Conservation (phyloP, 805 yeast genomes). For the Lachancea sp. region DNA sequence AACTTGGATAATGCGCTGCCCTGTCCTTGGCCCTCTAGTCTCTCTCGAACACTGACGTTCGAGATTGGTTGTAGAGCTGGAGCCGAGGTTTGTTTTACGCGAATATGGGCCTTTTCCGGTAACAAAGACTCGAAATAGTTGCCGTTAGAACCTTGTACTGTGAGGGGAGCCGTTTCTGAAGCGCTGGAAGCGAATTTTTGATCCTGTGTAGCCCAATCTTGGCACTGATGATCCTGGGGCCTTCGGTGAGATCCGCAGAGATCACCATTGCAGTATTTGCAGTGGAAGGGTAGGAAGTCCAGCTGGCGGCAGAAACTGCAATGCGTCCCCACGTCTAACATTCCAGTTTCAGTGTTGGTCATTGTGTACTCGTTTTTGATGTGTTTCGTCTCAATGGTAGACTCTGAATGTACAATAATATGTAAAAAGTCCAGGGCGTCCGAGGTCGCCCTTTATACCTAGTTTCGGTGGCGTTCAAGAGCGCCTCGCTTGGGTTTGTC, state of each 20-base stretch:
- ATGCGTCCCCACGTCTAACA: constrained; percentile 34
- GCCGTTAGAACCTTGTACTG: constrained; percentile 12
- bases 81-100: constrained; percentile 19
- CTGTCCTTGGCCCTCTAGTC: constrained; percentile 9
- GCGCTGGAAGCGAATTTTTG: too few relatives aligned
- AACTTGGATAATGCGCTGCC: constrained; percentile 24
- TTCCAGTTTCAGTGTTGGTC: constrained; percentile 24
- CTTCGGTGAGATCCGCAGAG: constrained; percentile 28
- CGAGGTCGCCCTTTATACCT: background rate
- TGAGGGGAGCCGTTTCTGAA: background rate
- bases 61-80: too few relatives aligned
- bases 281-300: constrained; percentile 33
- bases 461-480: background rate
- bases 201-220: constrained; percentile 10
- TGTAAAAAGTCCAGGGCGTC: background rate
- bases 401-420: background rate
- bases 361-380: background rate
- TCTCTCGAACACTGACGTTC: constrained; percentile 3
- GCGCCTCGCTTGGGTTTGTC: background rate
- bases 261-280: constrained; percentile 25
- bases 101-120: constrained; percentile 26
- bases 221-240: constrained; percentile 27
- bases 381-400: background rate
- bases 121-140: constrained; percentile 25
- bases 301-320: constrained; percentile 29